Base-by-base conservation (phyloP, 352 stramenopile genomes). In the Thalassiosira exigua region DNA sequence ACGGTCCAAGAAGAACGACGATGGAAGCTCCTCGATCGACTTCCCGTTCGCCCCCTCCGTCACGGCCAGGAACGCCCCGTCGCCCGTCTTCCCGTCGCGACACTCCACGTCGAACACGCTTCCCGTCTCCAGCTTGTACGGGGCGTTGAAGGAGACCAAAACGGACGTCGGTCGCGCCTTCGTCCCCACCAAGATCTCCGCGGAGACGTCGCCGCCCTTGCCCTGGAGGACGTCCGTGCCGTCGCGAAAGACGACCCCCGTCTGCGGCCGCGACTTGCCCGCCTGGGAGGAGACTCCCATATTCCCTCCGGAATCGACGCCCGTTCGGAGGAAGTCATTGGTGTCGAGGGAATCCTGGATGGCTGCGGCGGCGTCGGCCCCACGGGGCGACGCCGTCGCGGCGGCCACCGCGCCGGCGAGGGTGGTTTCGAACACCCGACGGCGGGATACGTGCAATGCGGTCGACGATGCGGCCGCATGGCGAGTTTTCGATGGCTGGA, bases 61-160 rank as follows among this genome's bases (percentile, higher is more conserved):
- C 1, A 93, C 83, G 1, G 86, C 84, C 0, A 93, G n/a, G 50
- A 91, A 93, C 9, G 79, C 88, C 39, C 81, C 79, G 80, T 91
- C 85, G 14, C 87, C 86, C 7, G 74, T 86, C 36, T 80, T 84
- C 0, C 48, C 54, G 69, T 93, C 81, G 30, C 86, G 78, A 62
- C 77, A 89, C 75, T 93, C 88, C 2, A 93, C 72, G 75, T 93
- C 88, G 69, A 86, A 93, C 26, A 88, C 72, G 0, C 69, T 52
- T 14, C 86, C 88, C 9, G 68, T 89, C 33, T 81, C 84, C 19
- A 87, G 71, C 44, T 75, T 78, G 48, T 76, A 87, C 4, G 75
- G 79, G 24, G 81, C 84, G 19, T 48, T 75, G 61, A 86, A 92
- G 1, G 65, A 82, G 1, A 84, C 71, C 3, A 93, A 66, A 12